Evolutionary conservation across 371 early-diverging fungal species (phyloP).

Genomic region (Blakeslea trispora): DNA sequence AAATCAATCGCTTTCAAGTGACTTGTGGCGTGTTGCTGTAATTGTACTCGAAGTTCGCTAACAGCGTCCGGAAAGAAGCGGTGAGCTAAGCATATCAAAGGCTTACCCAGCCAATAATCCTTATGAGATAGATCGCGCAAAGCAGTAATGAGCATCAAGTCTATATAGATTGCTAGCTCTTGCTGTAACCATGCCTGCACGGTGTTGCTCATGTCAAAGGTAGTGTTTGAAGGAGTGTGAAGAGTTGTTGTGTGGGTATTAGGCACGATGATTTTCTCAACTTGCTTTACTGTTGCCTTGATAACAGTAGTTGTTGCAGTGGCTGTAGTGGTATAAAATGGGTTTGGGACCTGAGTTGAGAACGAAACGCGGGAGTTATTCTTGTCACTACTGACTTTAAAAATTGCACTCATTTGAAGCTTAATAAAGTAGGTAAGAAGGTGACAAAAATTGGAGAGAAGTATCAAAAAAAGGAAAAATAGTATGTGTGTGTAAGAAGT

Average conservation of each 20-base stretch:
- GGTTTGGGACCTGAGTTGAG: background rate
- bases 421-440: background rate
- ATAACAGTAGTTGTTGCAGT: background rate
- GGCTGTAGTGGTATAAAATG: background rate
- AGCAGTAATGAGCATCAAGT: slow-evolving; percentile 24
- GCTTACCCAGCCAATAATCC: slow-evolving; percentile 20
- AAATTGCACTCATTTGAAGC: background rate
- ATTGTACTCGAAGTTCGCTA: slow-evolving; percentile 23
- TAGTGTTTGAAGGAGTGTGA: background rate
- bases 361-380: background rate
- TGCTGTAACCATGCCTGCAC: slow-evolving; percentile 50
- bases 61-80: slow-evolving; percentile 33
- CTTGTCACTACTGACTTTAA: slow-evolving; percentile 1
- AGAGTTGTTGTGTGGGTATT: background rate
- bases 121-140: slow-evolving; percentile 16
- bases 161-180: slow-evolving; percentile 33
- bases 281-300: background rate
- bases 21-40: slow-evolving; percentile 1
- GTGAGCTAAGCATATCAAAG: slow-evolving; percentile 37
- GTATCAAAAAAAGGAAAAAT: slow-evolving; percentile 1
- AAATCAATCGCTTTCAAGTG: background rate
- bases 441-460: background rate
- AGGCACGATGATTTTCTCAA: background rate
- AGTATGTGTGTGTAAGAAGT: too few species aligned
- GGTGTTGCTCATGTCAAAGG: slow-evolving; percentile 11